These are phyloP conservation scores for Iodosphaeria phyllophila DNA, from an alignment of 2,329 filamentous ascomycete species.

Conservation along the genomic window DNA sequence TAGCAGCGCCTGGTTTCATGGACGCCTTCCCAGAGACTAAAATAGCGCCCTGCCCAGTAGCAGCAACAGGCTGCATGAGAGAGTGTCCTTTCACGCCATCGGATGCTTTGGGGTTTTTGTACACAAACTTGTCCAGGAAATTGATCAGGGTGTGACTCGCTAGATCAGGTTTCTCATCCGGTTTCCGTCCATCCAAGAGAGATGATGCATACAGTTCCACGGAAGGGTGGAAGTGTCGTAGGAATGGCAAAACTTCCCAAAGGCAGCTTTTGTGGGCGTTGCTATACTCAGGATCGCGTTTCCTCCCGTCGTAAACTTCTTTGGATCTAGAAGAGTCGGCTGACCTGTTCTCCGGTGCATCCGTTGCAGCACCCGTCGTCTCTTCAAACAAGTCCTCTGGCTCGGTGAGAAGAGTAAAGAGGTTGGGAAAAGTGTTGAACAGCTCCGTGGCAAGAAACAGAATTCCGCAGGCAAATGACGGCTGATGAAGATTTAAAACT, in stretches of 20 bases:
- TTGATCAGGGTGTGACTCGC: constrained; percentile 80
- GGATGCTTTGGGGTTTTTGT: constrained; percentile 70
- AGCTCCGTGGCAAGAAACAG: constrained; percentile 77
- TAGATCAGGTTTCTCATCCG: constrained; percentile 77
- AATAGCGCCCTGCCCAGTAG: constrained; percentile 33
- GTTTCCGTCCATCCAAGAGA: constrained; percentile 47
- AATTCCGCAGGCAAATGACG: constrained; percentile 83
- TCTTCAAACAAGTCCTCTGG: constrained; percentile 60
- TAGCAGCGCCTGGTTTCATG: constrained; percentile 17
- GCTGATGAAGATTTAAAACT: constrained; percentile 71
- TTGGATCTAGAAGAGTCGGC: constrained; percentile 8
- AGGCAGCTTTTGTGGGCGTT: constrained; percentile 86
- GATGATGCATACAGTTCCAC: constrained; percentile 67
- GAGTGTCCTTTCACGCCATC: constrained; percentile 56
- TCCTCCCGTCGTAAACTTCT: constrained; percentile 62
- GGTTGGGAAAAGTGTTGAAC: constrained; percentile 58
- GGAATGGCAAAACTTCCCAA: constrained; percentile 76
- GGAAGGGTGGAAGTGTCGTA: constrained; percentile 80
- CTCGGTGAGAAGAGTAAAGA: constrained; percentile 61
- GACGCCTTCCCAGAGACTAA: constrained; percentile 33
- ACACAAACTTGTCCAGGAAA: constrained; percentile 97
- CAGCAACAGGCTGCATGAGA: constrained; percentile 82
- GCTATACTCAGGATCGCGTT: constrained; percentile 79
- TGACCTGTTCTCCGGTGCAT: constrained; percentile 8
- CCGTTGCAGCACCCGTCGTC: constrained; percentile 39